Base-by-base conservation (phyloP, 1,284 basidiomycete genomes). In the Ceratobasidium sp. region DNA sequence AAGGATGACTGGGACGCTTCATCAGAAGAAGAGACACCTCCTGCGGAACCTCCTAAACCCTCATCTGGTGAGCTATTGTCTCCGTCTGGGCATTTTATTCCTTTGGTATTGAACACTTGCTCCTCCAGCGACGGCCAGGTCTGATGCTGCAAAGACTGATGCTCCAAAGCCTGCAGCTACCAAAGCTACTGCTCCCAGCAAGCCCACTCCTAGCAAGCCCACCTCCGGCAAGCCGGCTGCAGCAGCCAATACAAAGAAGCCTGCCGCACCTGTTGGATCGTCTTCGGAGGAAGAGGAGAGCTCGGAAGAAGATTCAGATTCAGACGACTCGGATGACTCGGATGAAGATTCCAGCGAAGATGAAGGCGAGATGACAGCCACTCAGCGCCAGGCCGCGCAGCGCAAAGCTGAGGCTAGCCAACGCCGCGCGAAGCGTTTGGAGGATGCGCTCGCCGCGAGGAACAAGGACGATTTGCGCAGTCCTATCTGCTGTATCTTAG, bases 401-500 rank as follows among this genome's bases (percentile, higher is more conserved):
- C 85, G 86, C 78, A 98, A 97, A 83, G 91, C 90, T 0, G 92
- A 94, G 77, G 95, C 96, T 11, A 91, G 92, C 58, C 90, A 89
- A 46, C 88, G 95, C 53, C 88, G 93, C 72, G 88, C 90, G 71
- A 93, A 95, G 79, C 91, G 92, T 8, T 92, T 91, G 80, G 91
- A 95, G 82, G 92, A 90, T 39, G 96, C 97, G 8, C 83, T 98
- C 78, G 94, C 96, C 41, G 93, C 92, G 5, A 86, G 95, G 74
- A 94, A 84, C 82, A 96, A 94, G 81, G 95, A 98, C 79, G 85
- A 99, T 81, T 84, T 99, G 74, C 92, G 98, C 62, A 95, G 92
- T 81, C 98, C 98, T 34, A 99, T 99, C 81, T 99, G 98, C 82
- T 98, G 97, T 90, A 99, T 99, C 81, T 85, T 99, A 76, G 98